These are phyloP conservation scores for Zelonia costaricensis DNA, from an alignment of 208 protist species.

Conservation along the genomic window DNA sequence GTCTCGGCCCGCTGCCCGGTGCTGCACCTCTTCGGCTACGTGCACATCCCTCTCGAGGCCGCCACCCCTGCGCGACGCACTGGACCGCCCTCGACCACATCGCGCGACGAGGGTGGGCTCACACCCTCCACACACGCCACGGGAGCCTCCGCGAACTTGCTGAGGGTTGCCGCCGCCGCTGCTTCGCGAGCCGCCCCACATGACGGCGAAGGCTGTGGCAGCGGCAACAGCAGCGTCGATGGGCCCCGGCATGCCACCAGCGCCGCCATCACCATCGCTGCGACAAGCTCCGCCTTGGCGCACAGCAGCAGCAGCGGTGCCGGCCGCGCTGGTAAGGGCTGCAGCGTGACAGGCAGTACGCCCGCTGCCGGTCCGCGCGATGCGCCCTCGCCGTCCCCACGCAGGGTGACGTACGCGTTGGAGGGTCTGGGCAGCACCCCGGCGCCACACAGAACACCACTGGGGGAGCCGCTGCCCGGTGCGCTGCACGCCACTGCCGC, in stretches of 20 bases:
- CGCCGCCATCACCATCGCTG: background rate
- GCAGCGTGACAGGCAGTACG: background rate
- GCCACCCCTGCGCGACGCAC: no score
- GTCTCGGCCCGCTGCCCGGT: slow-evolving; percentile 62
- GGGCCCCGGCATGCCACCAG: background rate
- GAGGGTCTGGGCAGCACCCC: background rate
- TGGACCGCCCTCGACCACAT: no score
- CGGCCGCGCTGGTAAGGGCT: background rate
- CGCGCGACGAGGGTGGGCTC: no score
- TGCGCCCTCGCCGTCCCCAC: background rate
- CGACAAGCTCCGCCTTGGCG: background rate
- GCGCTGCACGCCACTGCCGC: no score
- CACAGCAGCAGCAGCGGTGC: background rate
- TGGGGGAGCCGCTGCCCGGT: no score
- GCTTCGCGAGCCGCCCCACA: no score
- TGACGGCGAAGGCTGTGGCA: no score
- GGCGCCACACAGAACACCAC: no score
- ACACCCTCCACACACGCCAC: no score
- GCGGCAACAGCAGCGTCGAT: background rate
- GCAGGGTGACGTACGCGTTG: background rate
- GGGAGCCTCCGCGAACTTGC: no score
- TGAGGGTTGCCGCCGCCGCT: no score
- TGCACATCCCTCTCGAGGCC: slow-evolving; percentile 26
- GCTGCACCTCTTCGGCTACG: slow-evolving; percentile 75
- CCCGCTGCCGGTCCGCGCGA: background rate